These are phyloP conservation scores for Acorus gramineus DNA, from an alignment of 106 monocot species.

Conservation along the genomic window DNA sequence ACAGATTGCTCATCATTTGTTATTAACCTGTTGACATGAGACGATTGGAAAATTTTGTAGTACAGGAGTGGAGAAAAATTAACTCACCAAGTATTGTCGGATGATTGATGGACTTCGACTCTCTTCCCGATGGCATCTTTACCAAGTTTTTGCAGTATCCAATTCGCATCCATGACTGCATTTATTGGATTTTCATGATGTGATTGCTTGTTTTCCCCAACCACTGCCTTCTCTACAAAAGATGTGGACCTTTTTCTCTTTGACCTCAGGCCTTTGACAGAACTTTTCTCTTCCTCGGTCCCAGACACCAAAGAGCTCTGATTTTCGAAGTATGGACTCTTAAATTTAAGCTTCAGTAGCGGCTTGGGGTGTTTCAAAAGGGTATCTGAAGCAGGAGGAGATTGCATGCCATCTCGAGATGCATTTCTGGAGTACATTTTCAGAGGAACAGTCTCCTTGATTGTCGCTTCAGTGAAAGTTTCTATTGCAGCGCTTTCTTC, in stretches of 20 bases:
- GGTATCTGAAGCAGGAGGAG: constrained; percentile 6
- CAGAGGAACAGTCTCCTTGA: constrained; percentile 13
- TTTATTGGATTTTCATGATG: constrained; percentile 27
- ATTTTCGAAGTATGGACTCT: constrained; percentile 73
- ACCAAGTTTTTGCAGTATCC: constrained; percentile 86
- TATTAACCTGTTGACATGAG: no score
- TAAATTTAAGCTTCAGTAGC: constrained; percentile 82
- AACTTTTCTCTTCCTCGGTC: constrained; percentile 40
- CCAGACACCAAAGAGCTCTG: constrained; percentile 33
- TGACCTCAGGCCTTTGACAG: constrained; percentile 81
- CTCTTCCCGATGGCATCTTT: constrained; percentile 92
- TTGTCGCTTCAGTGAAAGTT: constrained; percentile 10
- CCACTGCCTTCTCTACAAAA: not conserved
- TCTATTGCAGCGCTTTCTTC: constrained; percentile 10
- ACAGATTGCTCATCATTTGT: no score
- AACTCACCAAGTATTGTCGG: constrained; percentile 73
- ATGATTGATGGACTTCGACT: constrained; percentile 70
- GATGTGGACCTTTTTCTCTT: constrained; percentile 76
- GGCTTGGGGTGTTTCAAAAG: constrained; percentile 40
- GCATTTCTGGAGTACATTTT: constrained; percentile 13
- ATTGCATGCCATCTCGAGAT: constrained; percentile 1
- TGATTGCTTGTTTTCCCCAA: constrained; percentile 13
- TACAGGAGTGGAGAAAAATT: not conserved
- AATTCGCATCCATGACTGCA: constrained; percentile 75
- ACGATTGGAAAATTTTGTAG: no score